Base-by-base conservation (phyloP, 2,329 filamentous ascomycete species). In the Exophiala xenobiotica region DNA sequence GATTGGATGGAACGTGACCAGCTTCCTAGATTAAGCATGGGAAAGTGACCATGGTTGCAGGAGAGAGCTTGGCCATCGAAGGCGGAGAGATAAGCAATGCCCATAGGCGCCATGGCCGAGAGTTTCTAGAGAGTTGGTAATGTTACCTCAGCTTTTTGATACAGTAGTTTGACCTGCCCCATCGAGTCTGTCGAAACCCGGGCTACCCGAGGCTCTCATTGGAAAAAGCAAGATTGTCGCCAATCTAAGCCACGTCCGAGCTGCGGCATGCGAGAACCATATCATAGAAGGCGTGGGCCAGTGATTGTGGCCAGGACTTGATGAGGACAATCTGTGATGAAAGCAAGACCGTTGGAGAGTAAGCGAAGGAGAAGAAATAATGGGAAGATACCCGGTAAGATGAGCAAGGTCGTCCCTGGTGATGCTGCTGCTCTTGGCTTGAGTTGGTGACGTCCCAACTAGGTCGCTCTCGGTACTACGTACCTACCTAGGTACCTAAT, bases 21-120 rank as follows among this genome's bases (percentile, higher is more conserved):
- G 43, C 52, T 54, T 33, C n/a, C 52, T 53, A 37, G 33, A 53
- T 53, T 49, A 33, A 46, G 51, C 19, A 43, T 53, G 47, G 40
- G 24, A 14, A 7, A 22, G 38, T 22, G 38, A 14, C 14, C 6
- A 20, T 35, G 26, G 27, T 46, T 27, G 40, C 9, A 43, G 23
- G 23, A 27, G 37, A 4, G 35, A 22, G 18, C 12, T 12, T 22
- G 37, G 29, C 38, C 20, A 20, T 40, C 20, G 18, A 22, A 20
- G 31, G 20, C 20, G 37, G 39, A 26, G 45, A 41, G 48, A 40
- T 39, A 40, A 46, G 41, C 29, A 11, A 29, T 33, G 12, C 19
- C n/a, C 19, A 26, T 9, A 35, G 31, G n/a, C 31, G 31, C n/a
- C 31, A 14, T 35, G 12, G 31, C 31, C 9, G 12, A 35, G 18